Evolutionary conservation across 2,329 filamentous ascomycete species (phyloP), one percentile per base, ranked within the genome.

Genomic region (Cytospora chrysosperma): DNA sequence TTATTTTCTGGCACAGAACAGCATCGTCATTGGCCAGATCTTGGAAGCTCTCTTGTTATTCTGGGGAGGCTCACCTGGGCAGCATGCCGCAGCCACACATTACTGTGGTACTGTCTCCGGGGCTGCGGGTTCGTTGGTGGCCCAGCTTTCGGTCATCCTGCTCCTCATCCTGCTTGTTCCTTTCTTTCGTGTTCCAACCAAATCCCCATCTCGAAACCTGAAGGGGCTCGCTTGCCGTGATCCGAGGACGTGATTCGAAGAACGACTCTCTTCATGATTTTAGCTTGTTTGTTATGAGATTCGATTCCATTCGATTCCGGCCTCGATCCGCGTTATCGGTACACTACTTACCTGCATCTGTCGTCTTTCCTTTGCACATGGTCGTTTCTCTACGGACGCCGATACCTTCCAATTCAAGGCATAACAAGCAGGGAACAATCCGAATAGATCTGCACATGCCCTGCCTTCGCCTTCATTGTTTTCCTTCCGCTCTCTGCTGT

Each of bases 21-120:
- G 8, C 51, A 40, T 37, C 59, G 59, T 55, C 51, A 61, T 61
- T 61, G 59, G 59, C n/a, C 51, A 34, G 34, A 55, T 37, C 59
- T 55, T 15, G 34, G n/a, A 15, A 34, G 12, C 57, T 24, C 30
- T 40, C 5, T 21, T 19, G 34, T 53, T 54, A 40, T 60, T 60
- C 26, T 59, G 47, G 47, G 56, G 27, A 13, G 10, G 57, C 57
- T 59, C 47, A 49, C 57, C 49, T 59, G 57, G 24, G 50, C 50
- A 49, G 28, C 49, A 52, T 55, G 58, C 59, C 54, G 51, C 58
- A 61, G 58, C 58, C 51, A 51, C 58, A 32, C 43, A 47, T 9
- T n/a, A 24, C 43, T 21, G n/a, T 24, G 43, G 43, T 47, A 47
- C 43, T 21, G n/a, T 24, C 10, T 9, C 43, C 24, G 43, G 43